These are phyloP conservation scores for Dipodascus geniculatus DNA, from an alignment of 805 yeast species.

Conservation along the genomic window DNA sequence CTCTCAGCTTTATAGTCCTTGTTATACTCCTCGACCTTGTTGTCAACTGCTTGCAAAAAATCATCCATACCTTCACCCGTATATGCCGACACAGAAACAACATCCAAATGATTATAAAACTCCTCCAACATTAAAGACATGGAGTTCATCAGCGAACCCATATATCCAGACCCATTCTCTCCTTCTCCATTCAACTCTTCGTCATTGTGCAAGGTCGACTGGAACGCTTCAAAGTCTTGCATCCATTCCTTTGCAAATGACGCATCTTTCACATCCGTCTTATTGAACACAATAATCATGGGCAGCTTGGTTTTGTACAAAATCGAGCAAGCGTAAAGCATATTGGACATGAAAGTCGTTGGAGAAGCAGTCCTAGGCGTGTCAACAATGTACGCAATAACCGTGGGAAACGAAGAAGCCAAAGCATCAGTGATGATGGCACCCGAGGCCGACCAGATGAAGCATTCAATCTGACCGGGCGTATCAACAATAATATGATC, in stretches of 20 bases:
- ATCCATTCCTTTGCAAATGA: constrained; percentile 93
- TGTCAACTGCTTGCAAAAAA: constrained; percentile 71
- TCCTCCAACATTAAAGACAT: constrained; percentile 95
- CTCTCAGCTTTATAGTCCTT: constrained; percentile 76
- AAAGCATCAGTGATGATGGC: constrained; percentile 92
- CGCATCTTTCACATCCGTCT: constrained; percentile 78
- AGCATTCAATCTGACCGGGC: constrained; percentile 98
- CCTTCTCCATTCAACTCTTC: constrained; percentile 53
- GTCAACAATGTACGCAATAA: constrained; percentile 90
- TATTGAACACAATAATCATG: constrained; percentile 92
- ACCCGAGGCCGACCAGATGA: constrained; percentile 97
- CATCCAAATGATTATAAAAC: constrained; percentile 84
- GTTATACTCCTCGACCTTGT: constrained; percentile 78
- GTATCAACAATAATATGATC: constrained; percentile 83
- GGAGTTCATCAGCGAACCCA: constrained; percentile 87
- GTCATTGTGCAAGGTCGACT: constrained; percentile 56
- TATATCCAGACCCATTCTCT: constrained; percentile 66
- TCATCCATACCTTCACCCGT: constrained; percentile 95
- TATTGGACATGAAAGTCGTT: constrained; percentile 93
- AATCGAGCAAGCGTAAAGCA: constrained; percentile 96
- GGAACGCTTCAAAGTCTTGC: constrained; percentile 91
- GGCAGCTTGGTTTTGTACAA: constrained; percentile 93
- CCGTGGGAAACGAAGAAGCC: constrained; percentile 92
- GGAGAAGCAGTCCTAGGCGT: constrained; percentile 93
- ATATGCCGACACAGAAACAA: constrained; percentile 82